A percentile compares a stretch with the other conserved stretches of the same genome.
Conservation (phyloP, 768 basidiomycete genomes). For the Leccinum boreale region DNA sequence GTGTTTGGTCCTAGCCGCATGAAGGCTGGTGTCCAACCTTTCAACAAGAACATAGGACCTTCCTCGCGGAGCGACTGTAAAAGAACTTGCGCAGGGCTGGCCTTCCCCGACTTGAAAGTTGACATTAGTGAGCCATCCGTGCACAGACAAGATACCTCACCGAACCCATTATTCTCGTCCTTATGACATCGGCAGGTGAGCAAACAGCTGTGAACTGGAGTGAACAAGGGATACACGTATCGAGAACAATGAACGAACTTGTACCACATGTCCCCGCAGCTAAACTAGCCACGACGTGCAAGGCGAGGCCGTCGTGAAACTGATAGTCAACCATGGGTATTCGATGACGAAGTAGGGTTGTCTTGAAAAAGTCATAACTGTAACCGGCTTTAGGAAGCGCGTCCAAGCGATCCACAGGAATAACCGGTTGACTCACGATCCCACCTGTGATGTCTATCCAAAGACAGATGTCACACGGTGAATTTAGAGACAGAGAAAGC, state of each 20-base stretch:
- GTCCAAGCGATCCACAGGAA: not conserved
- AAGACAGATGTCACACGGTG: slow-evolving; percentile 2
- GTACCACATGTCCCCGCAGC: slow-evolving; percentile 76
- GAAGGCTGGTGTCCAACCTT: slow-evolving; percentile 89
- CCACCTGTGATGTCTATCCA: slow-evolving; percentile 71
- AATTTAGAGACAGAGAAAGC: slow-evolving; percentile 15
- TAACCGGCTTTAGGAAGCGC: slow-evolving; percentile 2
- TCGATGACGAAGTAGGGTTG: slow-evolving; percentile 46
- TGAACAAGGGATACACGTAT: not conserved
- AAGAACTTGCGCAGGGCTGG: slow-evolving; percentile 50
- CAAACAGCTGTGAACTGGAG: slow-evolving; percentile 54
- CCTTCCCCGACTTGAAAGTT: slow-evolving; percentile 45
- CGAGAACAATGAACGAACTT: slow-evolving; percentile 53
- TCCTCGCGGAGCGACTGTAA: slow-evolving; percentile 63
- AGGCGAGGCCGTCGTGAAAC: slow-evolving; percentile 58
- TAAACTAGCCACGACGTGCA: slow-evolving; percentile 68
- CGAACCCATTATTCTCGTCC: slow-evolving; percentile 74
- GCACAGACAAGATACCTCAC: slow-evolving; percentile 37
- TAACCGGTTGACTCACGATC: slow-evolving; percentile 56
- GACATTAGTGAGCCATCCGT: slow-evolving; percentile 1
- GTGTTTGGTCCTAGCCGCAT: slow-evolving; percentile 83
- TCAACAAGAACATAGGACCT: slow-evolving; percentile 76
- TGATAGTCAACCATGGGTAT: slow-evolving; percentile 58
- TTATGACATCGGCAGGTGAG: slow-evolving; percentile 74
- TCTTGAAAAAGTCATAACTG: slow-evolving; percentile 80